phyloP scores from a whole-genome alignment of 2,329 filamentous ascomycete genomes.

The Tolypocladium amazonense region DNA sequence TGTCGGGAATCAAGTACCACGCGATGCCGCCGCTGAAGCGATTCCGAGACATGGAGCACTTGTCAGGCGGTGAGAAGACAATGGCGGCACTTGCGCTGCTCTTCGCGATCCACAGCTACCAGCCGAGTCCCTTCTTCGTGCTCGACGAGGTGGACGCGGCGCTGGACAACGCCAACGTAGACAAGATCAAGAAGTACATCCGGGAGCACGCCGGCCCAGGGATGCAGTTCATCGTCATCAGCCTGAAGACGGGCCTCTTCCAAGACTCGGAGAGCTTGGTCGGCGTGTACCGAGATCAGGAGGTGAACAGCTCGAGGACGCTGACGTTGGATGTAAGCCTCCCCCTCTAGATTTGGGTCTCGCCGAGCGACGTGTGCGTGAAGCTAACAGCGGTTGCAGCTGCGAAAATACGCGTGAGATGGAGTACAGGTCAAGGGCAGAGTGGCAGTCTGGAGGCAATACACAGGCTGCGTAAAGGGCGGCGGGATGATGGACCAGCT shows the following conservation, averaged over 20 bases:
- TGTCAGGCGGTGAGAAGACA: constrained; percentile 96
- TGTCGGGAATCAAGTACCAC: constrained; percentile 94
- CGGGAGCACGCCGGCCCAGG: constrained; percentile 87
- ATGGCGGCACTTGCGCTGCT: constrained; percentile 95
- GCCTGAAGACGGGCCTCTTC: constrained; percentile 88
- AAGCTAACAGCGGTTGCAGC: neutral
- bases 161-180: constrained; percentile 94
- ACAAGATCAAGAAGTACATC: constrained; percentile 94
- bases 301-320: constrained; percentile 81
- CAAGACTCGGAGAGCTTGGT: constrained; percentile 94
- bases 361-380: neutral
- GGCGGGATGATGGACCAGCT: no score
- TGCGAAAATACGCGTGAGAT: neutral
- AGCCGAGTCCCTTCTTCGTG: constrained; percentile 94
- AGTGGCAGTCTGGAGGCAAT: neutral
- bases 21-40: constrained; percentile 98
- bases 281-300: constrained; percentile 91
- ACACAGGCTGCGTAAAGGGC: neutral
- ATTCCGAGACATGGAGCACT: constrained; percentile 97
- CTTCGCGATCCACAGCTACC: constrained; percentile 94
- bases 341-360: neutral
- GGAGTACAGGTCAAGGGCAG: neutral
- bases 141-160: constrained; percentile 97
- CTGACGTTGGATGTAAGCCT: constrained; percentile 87
- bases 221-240: constrained; percentile 99